A percentile compares a stretch with the other conserved stretches of the same genome.
phyloP scores from a whole-genome alignment of 139 green algal genomes.

The Chlorella ohadii region DNA sequence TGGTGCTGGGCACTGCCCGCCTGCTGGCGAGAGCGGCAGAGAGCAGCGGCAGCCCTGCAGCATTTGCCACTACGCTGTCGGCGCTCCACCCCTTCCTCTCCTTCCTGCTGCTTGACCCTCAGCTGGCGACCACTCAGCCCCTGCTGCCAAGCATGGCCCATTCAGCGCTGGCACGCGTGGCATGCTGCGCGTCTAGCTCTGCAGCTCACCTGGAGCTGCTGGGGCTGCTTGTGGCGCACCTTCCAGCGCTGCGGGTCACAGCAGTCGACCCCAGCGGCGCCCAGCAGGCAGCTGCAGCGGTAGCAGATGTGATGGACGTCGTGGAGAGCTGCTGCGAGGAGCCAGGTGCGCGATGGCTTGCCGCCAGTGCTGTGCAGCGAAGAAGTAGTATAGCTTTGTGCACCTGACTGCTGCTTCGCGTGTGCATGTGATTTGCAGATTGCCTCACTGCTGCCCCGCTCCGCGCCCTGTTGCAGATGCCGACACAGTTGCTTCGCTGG shows the following conservation, averaged over 20 bases:
- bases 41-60: not conserved
- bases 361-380: no score
- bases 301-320: slow-evolving; percentile 28
- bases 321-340: slow-evolving; percentile 22
- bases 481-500: no score
- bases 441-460: no score
- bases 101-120: slow-evolving; percentile 23
- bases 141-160: slow-evolving; percentile 5
- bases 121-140: not conserved
- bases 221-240: slow-evolving; percentile 9
- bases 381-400: no score
- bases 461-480: no score
- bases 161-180: slow-evolving; percentile 6
- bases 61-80: not conserved
- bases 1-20: slow-evolving; percentile 7
- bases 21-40: not conserved
- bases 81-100: slow-evolving; percentile 24
- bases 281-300: not conserved
- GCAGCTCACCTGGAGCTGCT: slow-evolving; percentile 18
- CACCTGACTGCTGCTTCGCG: no score
- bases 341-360: not conserved
- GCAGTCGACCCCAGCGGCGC: not conserved
- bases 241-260: slow-evolving; percentile 10
- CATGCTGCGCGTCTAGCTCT: not conserved
- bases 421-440: no score